A percentile compares a stretch with the other conserved stretches of the same genome.
Conservation (phyloP, 345 rosid genomes). For the Raphanus raphanistrum region DNA sequence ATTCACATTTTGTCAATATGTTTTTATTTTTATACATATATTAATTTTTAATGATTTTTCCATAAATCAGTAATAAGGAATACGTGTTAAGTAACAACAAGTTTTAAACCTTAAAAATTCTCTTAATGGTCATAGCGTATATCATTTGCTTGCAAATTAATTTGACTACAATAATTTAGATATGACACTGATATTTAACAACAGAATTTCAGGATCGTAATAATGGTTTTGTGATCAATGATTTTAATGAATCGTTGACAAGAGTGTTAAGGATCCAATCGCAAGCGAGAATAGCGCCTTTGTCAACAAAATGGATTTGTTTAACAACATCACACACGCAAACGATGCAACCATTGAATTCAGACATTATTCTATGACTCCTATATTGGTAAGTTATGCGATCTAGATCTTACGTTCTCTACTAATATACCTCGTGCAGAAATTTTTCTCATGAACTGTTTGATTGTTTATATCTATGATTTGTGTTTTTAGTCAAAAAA, state of each 20-base stretch:
- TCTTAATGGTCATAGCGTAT: background rate
- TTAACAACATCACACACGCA: conserved; percentile 23
- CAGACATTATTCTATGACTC: conserved; percentile 1
- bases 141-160: background rate
- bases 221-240: conserved; percentile 23
- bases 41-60: background rate
- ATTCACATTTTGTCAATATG: background rate
- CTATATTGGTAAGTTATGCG: conserved; percentile 35
- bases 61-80: background rate
- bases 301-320: conserved; percentile 22
- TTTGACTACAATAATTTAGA: conserved; percentile 5
- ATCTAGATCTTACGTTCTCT: conserved; percentile 32
- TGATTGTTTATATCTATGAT: background rate
- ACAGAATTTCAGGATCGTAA: conserved; percentile 11
- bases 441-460: conserved; percentile 7
- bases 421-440: background rate
- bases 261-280: conserved; percentile 25
- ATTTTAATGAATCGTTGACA: conserved; percentile 35
- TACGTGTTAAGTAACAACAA: background rate
- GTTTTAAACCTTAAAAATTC: background rate
- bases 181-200: conserved; percentile 6
- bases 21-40: background rate
- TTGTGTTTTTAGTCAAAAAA: background rate
- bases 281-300: conserved; percentile 16
- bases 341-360: conserved; percentile 7